Conservation (phyloP, 345 rosid species). For the Linum trigynum region DNA sequence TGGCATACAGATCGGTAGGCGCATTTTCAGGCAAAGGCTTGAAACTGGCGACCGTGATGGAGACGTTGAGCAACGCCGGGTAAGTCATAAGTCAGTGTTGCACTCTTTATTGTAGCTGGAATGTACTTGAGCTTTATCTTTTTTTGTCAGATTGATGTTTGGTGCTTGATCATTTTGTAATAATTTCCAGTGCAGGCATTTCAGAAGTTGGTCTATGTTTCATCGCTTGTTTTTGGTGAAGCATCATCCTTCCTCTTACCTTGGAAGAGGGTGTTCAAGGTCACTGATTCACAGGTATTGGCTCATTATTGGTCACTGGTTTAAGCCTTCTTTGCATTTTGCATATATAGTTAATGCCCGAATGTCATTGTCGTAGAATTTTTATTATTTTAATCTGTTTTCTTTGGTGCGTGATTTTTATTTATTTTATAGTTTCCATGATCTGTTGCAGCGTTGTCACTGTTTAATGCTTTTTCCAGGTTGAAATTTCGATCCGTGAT, state of each 20-base stretch:
- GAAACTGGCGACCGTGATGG: conserved; percentile 97
- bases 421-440: not conserved
- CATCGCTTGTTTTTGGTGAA: conserved; percentile 92
- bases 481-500: conserved; percentile 95
- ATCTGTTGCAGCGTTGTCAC: not conserved
- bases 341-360: not conserved
- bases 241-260: conserved; percentile 95
- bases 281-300: conserved; percentile 87
- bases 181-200: conserved; percentile 94
- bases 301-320: conserved; percentile 1
- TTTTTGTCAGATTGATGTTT: conserved; percentile 8
- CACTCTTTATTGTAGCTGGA: not conserved
- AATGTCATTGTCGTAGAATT: not conserved
- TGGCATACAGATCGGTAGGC: conserved; percentile 66
- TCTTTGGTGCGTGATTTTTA: not conserved
- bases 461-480: conserved; percentile 28
- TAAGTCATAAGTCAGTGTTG: conserved; percentile 27
- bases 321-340: not conserved
- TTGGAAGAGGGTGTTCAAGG: conserved; percentile 95
- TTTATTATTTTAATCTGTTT: not conserved
- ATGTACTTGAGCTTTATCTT: not conserved
- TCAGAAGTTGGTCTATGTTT: conserved; percentile 93
- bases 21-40: conserved; percentile 87
- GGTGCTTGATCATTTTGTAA: conserved; percentile 48
- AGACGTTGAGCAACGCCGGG: conserved; percentile 85